Conservation (phyloP, 2,329 filamentous ascomycete species). For the Nigrograna mackinnonii region DNA sequence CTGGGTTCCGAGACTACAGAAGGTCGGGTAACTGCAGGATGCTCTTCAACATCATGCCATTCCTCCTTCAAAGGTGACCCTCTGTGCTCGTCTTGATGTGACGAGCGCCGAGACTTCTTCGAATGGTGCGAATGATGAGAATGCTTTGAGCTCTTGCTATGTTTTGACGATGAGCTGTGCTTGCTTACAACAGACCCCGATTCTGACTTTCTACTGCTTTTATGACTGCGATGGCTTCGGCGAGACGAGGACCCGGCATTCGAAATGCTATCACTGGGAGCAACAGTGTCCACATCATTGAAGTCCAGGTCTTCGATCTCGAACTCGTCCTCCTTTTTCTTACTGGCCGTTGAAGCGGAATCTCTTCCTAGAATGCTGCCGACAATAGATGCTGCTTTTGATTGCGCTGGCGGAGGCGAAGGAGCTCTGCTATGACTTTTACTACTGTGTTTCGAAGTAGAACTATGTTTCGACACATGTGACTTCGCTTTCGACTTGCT, state of each 20-base stretch:
- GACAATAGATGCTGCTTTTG: conserved; percentile 32
- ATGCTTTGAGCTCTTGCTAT: conserved; percentile 23
- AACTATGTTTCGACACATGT: conserved; percentile 28
- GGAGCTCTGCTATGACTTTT: conserved; percentile 27
- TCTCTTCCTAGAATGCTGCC: conserved; percentile 42
- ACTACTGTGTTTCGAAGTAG: conserved; percentile 22
- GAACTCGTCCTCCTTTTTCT: conserved; percentile 33
- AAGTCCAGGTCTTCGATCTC: conserved; percentile 34
- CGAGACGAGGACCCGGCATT: conserved; percentile 35
- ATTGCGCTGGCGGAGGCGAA: conserved; percentile 23
- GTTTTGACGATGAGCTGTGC: conserved; percentile 26
- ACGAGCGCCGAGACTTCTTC: conserved; percentile 6
- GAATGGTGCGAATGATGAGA: conserved; percentile 22
- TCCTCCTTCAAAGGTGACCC: conserved; percentile 4
- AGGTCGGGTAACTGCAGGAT: conserved; percentile 7
- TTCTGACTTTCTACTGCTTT: conserved; percentile 17
- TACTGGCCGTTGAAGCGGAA: conserved; percentile 20
- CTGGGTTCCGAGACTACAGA: conserved; percentile 35
- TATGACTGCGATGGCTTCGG: conserved; percentile 33
- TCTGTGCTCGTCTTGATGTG: conserved; percentile 14
- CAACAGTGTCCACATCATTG: conserved; percentile 49
- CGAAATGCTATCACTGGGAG: conserved; percentile 53
- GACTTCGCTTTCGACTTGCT: conserved; percentile 14
- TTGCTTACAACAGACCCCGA: conserved; percentile 27
- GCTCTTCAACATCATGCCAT: conserved; percentile 9